A percentile compares a stretch with the other conserved stretches of the same genome.
These are phyloP conservation scores for Pilobolus umbonatus DNA, from an alignment of 192 early-diverging fungal genomes.

Conservation along the genomic window DNA sequence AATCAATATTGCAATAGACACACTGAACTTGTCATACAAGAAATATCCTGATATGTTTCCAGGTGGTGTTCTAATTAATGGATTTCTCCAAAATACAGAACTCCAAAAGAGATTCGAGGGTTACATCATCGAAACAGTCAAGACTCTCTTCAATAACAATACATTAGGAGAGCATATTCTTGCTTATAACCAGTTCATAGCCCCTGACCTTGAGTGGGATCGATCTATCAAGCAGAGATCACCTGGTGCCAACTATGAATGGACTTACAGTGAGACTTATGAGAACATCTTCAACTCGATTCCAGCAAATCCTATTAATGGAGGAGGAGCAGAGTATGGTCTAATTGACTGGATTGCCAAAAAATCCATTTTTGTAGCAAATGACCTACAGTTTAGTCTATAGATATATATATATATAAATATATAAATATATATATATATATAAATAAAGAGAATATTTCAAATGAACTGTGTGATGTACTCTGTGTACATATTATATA, in stretches of 20 bases:
- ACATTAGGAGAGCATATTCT: constrained; percentile 34
- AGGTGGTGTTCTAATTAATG: constrained; percentile 38
- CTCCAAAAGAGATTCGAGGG: constrained; percentile 33
- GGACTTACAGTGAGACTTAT: constrained; percentile 29
- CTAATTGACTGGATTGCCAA: constrained; percentile 38
- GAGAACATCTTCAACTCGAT: constrained; percentile 33
- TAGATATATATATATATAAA: no score
- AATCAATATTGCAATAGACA: constrained; percentile 28
- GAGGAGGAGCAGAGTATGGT: constrained; percentile 37
- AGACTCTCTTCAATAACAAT: constrained; percentile 40
- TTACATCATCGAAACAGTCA: constrained; percentile 37
- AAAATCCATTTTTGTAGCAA: constrained; percentile 29
- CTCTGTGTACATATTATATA: neutral
- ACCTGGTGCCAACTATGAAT: constrained; percentile 39
- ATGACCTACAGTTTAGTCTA: neutral
- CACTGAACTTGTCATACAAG: constrained; percentile 31
- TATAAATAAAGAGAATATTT: neutral
- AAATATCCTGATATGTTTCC: constrained; percentile 27
- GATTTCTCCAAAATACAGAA: constrained; percentile 36
- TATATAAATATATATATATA: neutral
- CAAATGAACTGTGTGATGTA: neutral
- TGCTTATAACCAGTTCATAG: constrained; percentile 37
- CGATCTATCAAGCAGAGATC: constrained; percentile 40
- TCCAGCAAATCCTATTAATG: constrained; percentile 1
- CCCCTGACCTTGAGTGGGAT: constrained; percentile 46